Base-by-base conservation (phyloP, 2,329 filamentous ascomycete genomes). In the Fusarium verrucosum region DNA sequence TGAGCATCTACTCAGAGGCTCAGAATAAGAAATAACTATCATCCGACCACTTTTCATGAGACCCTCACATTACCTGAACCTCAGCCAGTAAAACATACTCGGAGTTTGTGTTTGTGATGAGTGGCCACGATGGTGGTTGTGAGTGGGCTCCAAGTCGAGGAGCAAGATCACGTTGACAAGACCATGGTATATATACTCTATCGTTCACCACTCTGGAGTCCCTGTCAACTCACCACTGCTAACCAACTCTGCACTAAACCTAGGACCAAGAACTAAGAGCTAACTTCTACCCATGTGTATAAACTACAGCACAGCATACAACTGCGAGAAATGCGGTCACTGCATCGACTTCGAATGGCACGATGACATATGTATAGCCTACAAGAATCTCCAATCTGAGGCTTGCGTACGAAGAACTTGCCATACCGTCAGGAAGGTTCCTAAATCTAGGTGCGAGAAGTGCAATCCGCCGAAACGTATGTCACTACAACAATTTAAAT, bases 281-380 rank as follows among this genome's bases (percentile, higher is more conserved):
- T 26, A 20, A 14, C 22, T 38, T 4, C 13, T 13, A 20, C n/a
- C 14, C 11, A 65, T 66, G 62, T 65, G 62, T 25, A 26, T 22
- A 4, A 32, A 53, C 45, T 33, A 44, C 10, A 25, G 25, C 19
- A 50, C 16, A 5, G 35, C 26, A 22, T 30, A 38, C 9, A n/a
- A 25, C 1, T 65, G 62, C 14, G 28, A 20, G 5, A 35, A 36
- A 4, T 65, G 62, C 30, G 35, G 7, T 13, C 20, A 56, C 5
- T 47, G 30, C 5, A 7, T 58, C 19, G 7, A 49, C 3, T 5
- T 58, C 1, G 25, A 47, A 1, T 62, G 16, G 32, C 13, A 14
- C 4, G 41, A 50, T 16, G 16, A 44, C 1, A 3, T 11, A 1
- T 65, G 61, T 16, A n/a, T 28, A 6, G 25, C 40, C 5, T 38